Evolutionary conservation across 1,284 basidiomycete species (phyloP).

Genomic region (Ceratobasidium sp.): DNA sequence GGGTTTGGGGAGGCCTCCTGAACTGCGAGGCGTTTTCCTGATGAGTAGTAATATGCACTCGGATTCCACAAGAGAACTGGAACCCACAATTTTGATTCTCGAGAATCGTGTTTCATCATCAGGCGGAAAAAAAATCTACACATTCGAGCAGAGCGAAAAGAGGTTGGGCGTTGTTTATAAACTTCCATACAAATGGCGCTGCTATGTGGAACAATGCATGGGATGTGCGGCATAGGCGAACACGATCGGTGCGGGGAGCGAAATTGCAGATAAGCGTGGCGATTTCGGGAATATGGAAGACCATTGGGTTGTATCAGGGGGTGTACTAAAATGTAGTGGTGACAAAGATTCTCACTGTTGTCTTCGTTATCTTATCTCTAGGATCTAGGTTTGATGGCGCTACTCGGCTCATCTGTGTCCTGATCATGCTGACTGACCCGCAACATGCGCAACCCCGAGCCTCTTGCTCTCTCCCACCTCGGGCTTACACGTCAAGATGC

Average conservation of each 20-base stretch:
- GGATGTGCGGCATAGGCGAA: not conserved
- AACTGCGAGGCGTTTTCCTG: too few relatives aligned
- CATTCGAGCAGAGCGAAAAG: not conserved
- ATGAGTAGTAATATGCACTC: not conserved
- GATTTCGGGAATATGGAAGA: not conserved
- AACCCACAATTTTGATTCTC: not conserved
- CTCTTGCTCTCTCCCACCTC: conserved; percentile 16
- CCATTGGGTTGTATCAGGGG: not conserved
- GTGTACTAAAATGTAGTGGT: not conserved
- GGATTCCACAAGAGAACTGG: not conserved
- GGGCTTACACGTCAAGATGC: not conserved
- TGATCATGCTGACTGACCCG: conserved; percentile 23
- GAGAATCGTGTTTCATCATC: too few relatives aligned
- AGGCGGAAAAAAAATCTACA: not conserved
- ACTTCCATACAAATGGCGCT: not conserved
- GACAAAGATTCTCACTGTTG: not conserved
- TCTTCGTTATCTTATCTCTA: conserved; percentile 9
- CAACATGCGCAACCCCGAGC: conserved; percentile 7
- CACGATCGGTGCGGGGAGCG: not conserved
- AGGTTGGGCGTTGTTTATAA: not conserved
- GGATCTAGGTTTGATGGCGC: not conserved
- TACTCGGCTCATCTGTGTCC: conserved; percentile 6
- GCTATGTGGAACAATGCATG: not conserved
- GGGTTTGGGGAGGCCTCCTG: too few relatives aligned
- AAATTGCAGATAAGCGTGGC: not conserved